A percentile compares a stretch with the other conserved stretches of the same genome.
Conservation (phyloP, 257 asterid species). For the Solanum dulcamara region DNA sequence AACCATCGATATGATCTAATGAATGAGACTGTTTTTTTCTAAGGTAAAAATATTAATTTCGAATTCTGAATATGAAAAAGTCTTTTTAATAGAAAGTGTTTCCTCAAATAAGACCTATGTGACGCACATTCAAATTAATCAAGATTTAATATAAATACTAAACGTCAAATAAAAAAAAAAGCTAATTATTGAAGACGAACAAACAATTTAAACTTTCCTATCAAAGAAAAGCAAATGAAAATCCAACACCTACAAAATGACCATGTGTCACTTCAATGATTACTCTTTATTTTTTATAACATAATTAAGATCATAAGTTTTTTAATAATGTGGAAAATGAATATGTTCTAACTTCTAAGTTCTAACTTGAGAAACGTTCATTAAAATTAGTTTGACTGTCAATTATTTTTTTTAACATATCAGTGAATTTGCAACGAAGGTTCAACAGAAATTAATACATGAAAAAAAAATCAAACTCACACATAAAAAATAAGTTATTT, state of each 20-base stretch:
- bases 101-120: rapidly evolving
- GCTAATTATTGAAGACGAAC: not conserved
- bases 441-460: not conserved
- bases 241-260: not conserved
- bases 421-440: no score
- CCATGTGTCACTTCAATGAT: not conserved
- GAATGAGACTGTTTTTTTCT: not conserved
- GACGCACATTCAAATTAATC: rapidly evolving
- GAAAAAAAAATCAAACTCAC: no score
- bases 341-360: not conserved
- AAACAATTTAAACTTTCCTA: not conserved
- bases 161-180: not conserved
- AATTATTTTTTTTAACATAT: no score
- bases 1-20: not conserved
- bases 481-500: no score
- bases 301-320: no score
- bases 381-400: no score
- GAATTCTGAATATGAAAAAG: not conserved
- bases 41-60: not conserved
- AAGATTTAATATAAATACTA: rapidly evolving
- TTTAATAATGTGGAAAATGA: not conserved
- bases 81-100: rapidly evolving
- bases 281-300: not conserved
- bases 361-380: no score
- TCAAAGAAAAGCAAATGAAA: not conserved